phyloP scores from a whole-genome alignment of 2,329 filamentous ascomycete genomes.

The Beauveria bassiana region DNA sequence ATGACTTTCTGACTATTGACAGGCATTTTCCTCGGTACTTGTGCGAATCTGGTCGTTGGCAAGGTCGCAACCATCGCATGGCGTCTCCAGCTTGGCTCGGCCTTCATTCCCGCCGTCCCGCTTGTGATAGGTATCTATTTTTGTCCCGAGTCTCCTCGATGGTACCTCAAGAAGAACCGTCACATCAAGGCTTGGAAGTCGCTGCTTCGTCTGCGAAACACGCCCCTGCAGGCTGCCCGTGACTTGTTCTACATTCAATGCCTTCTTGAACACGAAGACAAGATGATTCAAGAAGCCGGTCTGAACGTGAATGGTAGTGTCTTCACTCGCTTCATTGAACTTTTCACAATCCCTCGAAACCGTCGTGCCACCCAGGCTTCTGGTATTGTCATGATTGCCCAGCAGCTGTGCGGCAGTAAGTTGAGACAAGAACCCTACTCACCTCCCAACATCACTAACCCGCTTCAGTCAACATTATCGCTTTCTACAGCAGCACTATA shows the following conservation, averaged over 20 bases:
- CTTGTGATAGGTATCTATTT: conserved; percentile 49
- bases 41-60: conserved; percentile 57
- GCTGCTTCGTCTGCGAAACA: conserved; percentile 49
- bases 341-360: conserved; percentile 50
- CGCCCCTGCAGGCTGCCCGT: conserved; percentile 50
- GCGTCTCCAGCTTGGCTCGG: conserved; percentile 57
- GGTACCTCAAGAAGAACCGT: conserved; percentile 55
- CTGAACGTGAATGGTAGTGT: conserved; percentile 35
- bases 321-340: conserved; percentile 42
- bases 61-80: conserved; percentile 51
- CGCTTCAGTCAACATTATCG: conserved; percentile 36
- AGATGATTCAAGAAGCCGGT: conserved; percentile 20
- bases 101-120: conserved; percentile 57
- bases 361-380: conserved; percentile 58
- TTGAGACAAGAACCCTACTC: background rate
- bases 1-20: background rate
- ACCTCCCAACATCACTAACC: background rate
- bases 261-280: conserved; percentile 25
- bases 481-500: conserved; percentile 40
- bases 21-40: conserved; percentile 59
- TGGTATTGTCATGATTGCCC: conserved; percentile 59
- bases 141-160: conserved; percentile 58
- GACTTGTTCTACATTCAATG: conserved; percentile 55
- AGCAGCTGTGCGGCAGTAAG: conserved; percentile 51
- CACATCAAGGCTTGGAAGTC: conserved; percentile 48